A percentile compares a stretch with the other conserved stretches of the same genome.
These are phyloP conservation scores for Bacidia gigantensis DNA, from an alignment of 495 filamentous ascomycete species.

Conservation along the genomic window DNA sequence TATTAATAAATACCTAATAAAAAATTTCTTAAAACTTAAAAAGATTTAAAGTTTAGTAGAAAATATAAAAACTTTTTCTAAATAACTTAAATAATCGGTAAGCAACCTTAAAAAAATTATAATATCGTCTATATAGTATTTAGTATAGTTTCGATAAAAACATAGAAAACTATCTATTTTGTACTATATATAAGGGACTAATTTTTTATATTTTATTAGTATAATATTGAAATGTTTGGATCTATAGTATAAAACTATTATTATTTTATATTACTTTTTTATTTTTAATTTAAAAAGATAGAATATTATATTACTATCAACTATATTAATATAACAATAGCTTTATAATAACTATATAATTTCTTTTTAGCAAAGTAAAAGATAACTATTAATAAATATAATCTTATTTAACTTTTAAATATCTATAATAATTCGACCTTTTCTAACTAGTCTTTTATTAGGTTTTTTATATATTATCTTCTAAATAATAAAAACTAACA, in stretches of 20 bases:
- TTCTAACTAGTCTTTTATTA: neutral
- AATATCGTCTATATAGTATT: conserved; percentile 9
- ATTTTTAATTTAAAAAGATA: neutral
- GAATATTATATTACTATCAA: neutral
- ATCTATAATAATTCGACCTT: neutral
- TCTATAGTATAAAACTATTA: neutral
- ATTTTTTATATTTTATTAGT: neutral
- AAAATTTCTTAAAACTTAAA: neutral
- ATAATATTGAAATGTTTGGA: neutral
- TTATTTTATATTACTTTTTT: neutral
- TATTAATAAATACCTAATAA: too few relatives aligned
- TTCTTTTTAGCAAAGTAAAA: neutral
- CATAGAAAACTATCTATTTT: conserved; percentile 1
- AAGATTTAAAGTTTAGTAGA: neutral
- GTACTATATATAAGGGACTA: neutral
- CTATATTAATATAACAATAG: conserved; percentile 3
- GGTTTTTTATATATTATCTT: neutral
- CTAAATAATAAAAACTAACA: conserved; percentile 11
- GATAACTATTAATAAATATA: conserved; percentile 1
- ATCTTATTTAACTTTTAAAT: conserved; percentile 5
- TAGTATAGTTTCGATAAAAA: neutral
- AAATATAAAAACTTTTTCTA: neutral
- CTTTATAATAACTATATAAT: neutral
- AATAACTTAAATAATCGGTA: neutral
- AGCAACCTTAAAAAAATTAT: conserved; percentile 2